These are phyloP conservation scores for Barbarea vulgaris DNA, from an alignment of 345 rosid genomes.

Conservation along the genomic window DNA sequence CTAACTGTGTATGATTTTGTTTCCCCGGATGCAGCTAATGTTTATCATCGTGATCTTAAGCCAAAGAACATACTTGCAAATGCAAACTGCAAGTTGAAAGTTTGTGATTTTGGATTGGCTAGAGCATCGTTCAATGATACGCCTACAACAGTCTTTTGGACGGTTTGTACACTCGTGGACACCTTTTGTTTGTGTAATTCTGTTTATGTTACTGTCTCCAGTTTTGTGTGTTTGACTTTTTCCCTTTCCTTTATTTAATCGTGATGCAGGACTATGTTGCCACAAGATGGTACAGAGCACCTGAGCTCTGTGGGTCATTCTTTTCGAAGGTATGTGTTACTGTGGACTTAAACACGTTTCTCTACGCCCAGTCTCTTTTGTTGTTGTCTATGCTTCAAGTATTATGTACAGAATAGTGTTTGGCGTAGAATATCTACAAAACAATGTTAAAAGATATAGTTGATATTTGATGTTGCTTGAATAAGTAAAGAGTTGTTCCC, in stretches of 20 bases:
- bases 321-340: conserved; percentile 71
- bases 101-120: conserved; percentile 94
- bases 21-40: conserved; percentile 61
- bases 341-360: background rate
- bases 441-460: conserved; percentile 8
- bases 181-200: background rate
- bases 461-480: conserved; percentile 8
- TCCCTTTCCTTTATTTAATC: background rate
- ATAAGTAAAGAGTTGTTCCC: conserved; percentile 28
- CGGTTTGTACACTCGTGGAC: conserved; percentile 50
- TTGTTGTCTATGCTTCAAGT: background rate
- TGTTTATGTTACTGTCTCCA: background rate
- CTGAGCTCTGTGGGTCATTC: conserved; percentile 96
- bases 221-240: conserved; percentile 3
- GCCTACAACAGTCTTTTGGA: conserved; percentile 90
- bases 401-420: background rate
- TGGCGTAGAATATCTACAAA: conserved; percentile 16
- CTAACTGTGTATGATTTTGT: background rate
- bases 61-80: conserved; percentile 97
- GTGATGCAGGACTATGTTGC: conserved; percentile 84
- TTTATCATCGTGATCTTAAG: conserved; percentile 95
- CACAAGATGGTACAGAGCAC: conserved; percentile 98
- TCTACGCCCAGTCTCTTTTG: background rate
- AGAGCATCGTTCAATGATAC: conserved; percentile 87
- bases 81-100: conserved; percentile 96